Percentiles rank a stretch among this genome's conserved stretches.
Conservation (phyloP, 768 basidiomycete species). For the Coprinellus aureogranulatus region DNA sequence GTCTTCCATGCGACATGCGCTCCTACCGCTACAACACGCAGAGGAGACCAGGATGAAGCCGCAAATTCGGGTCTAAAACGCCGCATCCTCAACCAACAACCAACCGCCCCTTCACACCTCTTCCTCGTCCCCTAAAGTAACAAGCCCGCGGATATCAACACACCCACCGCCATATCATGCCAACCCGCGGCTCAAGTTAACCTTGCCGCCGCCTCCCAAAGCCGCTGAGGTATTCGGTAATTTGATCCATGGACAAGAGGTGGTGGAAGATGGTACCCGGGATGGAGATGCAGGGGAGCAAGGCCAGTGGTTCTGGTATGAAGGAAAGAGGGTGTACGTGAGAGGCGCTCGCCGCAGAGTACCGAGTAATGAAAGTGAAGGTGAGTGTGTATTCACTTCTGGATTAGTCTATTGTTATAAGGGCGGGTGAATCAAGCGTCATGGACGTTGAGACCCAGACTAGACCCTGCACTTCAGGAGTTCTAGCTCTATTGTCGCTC, state of each 20-base stretch:
- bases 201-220: neutral
- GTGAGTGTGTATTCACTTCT: neutral
- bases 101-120: neutral
- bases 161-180: neutral
- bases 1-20: too few species aligned
- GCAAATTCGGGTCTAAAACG: too few species aligned
- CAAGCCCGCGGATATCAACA: neutral
- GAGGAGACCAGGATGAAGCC: too few species aligned
- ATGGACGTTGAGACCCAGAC: neutral
- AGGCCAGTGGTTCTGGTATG: slow-evolving; percentile 5
- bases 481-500: too few species aligned
- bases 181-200: neutral
- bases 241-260: neutral
- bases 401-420: neutral
- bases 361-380: neutral
- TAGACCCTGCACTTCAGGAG: too few species aligned
- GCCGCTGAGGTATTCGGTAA: neutral
- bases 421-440: neutral
- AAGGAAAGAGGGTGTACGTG: slow-evolving; percentile 2
- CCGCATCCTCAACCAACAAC: too few species aligned
- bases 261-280: neutral
- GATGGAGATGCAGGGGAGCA: neutral
- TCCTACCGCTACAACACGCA: too few species aligned
- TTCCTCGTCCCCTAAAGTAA: neutral
- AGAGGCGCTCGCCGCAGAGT: neutral